Conservation (phyloP, 2,329 filamentous ascomycete genomes). For the Hirsutella thompsonii region DNA sequence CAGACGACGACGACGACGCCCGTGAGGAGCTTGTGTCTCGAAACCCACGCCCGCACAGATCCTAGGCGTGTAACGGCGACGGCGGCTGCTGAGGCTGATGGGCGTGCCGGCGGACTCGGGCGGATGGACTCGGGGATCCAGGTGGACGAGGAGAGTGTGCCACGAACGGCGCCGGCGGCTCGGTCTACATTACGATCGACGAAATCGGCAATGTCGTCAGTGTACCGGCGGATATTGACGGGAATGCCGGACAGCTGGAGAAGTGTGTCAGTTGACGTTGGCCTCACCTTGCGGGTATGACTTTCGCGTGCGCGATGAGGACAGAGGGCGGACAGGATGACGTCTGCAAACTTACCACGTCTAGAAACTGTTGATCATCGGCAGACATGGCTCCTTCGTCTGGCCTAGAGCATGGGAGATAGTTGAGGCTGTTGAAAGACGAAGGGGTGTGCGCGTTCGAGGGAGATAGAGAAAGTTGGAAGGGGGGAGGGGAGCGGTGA, state of each 20-base stretch:
- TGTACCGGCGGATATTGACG: constrained; percentile 57
- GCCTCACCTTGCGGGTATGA: no score
- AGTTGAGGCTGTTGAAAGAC: neutral
- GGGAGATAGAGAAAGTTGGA: neutral
- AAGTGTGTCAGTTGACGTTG: neutral
- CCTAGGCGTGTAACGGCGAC: constrained; percentile 28
- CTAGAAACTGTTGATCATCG: constrained; percentile 67
- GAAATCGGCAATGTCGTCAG: constrained; percentile 61
- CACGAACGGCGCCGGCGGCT: constrained; percentile 57
- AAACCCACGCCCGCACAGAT: constrained; percentile 57
- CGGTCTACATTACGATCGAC: constrained; percentile 72
- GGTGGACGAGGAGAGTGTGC: constrained; percentile 49
- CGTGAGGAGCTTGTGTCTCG: constrained; percentile 58
- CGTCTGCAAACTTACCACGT: constrained; percentile 45
- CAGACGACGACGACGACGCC: constrained; percentile 58
- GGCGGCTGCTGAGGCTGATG: constrained; percentile 17
- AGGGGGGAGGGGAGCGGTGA: no score
- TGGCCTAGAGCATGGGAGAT: neutral
- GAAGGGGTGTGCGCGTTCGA: neutral
- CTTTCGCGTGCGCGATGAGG: constrained; percentile 1
- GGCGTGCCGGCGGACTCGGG: constrained; percentile 34
- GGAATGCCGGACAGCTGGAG: constrained; percentile 37
- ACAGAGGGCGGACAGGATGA: neutral
- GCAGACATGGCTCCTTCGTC: constrained; percentile 50
- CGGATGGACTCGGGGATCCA: constrained; percentile 64